Conservation (phyloP, 2,329 filamentous ascomycete species). For the Ramularia collo-cygni region DNA sequence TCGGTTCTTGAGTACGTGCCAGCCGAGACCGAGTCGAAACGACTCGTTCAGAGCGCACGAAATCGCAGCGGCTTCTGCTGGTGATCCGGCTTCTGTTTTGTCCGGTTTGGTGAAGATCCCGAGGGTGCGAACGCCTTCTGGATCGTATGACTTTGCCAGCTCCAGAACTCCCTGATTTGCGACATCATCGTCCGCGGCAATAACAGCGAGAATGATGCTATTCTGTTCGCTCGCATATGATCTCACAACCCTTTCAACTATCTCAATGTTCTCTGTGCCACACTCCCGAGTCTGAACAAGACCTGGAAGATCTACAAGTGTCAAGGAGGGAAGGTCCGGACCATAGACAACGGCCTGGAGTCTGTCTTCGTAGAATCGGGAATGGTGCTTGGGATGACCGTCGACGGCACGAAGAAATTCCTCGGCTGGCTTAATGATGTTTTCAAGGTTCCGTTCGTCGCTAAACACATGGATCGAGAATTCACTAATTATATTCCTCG, state of each 20-base stretch:
- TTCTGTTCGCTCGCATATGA: conserved; percentile 32
- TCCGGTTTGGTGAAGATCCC: conserved; percentile 32
- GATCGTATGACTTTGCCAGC: conserved; percentile 30
- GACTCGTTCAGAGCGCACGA: not conserved
- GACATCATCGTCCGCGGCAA: conserved; percentile 38
- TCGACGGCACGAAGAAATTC: conserved; percentile 2
- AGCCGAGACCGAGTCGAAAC: conserved; percentile 1
- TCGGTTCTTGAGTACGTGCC: conserved; percentile 9
- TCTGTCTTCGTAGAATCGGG: conserved; percentile 9
- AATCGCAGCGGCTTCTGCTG: not conserved
- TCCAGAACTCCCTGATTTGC: conserved; percentile 39
- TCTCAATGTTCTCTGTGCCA: conserved; percentile 29
- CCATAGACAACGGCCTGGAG: conserved; percentile 19
- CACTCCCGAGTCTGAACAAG: conserved; percentile 19
- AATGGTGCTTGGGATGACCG: not conserved
- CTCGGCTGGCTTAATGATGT: not conserved
- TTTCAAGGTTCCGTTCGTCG: not conserved
- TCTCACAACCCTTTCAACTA: conserved; percentile 32
- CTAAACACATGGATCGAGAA: too few relatives aligned
- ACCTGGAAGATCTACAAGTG: conserved; percentile 23
- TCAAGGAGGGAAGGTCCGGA: conserved; percentile 14
- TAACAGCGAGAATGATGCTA: conserved; percentile 37
- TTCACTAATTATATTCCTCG: not conserved
- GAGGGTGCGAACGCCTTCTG: conserved; percentile 22
- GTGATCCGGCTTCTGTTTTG: conserved; percentile 17